These are phyloP conservation scores for Gastrolobium bilobum DNA, from an alignment of 306 rosid genomes.

Conservation along the genomic window DNA sequence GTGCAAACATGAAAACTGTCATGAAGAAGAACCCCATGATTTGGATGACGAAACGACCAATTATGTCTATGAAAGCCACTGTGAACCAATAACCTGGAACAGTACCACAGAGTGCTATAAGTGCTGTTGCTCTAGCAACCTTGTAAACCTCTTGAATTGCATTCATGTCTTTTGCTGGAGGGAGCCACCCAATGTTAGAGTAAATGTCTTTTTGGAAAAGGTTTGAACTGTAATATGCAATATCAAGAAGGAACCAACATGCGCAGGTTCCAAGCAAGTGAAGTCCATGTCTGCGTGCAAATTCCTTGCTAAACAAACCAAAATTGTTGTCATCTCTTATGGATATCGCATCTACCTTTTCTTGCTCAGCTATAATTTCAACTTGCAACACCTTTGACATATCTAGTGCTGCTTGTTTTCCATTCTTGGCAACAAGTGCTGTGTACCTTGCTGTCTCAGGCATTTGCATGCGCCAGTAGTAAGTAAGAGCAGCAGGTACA, in stretches of 20 bases:
- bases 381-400: constrained; percentile 49
- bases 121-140: constrained; percentile 43
- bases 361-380: constrained; percentile 38
- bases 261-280: constrained; percentile 50
- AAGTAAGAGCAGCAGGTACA: constrained; percentile 46
- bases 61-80: constrained; percentile 41
- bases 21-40: constrained; percentile 54
- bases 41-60: constrained; percentile 50
- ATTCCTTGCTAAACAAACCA: constrained; percentile 43
- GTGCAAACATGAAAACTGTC: constrained; percentile 52
- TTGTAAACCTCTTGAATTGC: constrained; percentile 50
- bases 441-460: constrained; percentile 55
- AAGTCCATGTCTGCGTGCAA: constrained; percentile 40
- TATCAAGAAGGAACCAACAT: constrained; percentile 50
- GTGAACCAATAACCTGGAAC: constrained; percentile 56
- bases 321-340: neutral
- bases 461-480: constrained; percentile 56
- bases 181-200: constrained; percentile 48
- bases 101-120: constrained; percentile 50
- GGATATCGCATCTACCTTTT: neutral
- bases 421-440: constrained; percentile 48
- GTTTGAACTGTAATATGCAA: constrained; percentile 50
- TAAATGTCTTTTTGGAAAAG: constrained; percentile 52
- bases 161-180: constrained; percentile 45
- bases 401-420: constrained; percentile 48